Base-by-base conservation (phyloP, 768 basidiomycete genomes). In the Naematelia encephala region DNA sequence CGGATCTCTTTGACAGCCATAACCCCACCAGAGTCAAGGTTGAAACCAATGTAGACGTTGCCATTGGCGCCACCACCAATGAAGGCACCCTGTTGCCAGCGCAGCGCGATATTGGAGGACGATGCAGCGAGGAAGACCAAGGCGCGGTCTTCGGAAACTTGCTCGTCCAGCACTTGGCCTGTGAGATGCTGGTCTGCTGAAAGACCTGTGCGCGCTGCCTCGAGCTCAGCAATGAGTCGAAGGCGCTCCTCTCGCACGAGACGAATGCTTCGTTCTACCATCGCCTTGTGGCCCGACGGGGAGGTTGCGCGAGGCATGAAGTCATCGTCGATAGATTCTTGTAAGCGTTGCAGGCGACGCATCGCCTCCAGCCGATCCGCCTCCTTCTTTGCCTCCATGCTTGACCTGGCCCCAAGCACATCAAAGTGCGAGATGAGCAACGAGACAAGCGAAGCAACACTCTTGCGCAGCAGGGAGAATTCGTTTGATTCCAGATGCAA, bases 1-100 rank as follows among this genome's bases (percentile, higher is more conserved):
- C 91, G 91, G 76, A 98, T 91, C 80, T 98, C 96, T 80, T 99
- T 99, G 70, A 97, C 96, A 8, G 96, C 96, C 92, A 99, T 97
- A 61, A 97, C 85, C 44, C 89, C 88, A 47, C 93, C 91, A 0
- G 89, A 87, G 73, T 98, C 96, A 56, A 98, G 82, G 75, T 98
- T 98, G 78, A 97, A 88, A 16, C 93, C 96, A 48, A 91, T 84
- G 76, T 98, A 99, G n/a, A 99, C 96, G n/a, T 90, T 94, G 21
- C 96, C 96, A 77, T 96, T 97, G 8, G 96, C 93, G 14, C 96
- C 96, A n/a, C 92, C 87, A 51, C 94, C 96, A 67, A 99, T 97
- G 80, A 97, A 97, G 58, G 88, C 86, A 13, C 94, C 92, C 79
- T 99, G 96, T 75, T 97, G 94, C 96, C 96, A 99, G 42, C 90